phyloP scores from a whole-genome alignment of 2,329 filamentous ascomycete species.

The Epichloe amarillans region DNA sequence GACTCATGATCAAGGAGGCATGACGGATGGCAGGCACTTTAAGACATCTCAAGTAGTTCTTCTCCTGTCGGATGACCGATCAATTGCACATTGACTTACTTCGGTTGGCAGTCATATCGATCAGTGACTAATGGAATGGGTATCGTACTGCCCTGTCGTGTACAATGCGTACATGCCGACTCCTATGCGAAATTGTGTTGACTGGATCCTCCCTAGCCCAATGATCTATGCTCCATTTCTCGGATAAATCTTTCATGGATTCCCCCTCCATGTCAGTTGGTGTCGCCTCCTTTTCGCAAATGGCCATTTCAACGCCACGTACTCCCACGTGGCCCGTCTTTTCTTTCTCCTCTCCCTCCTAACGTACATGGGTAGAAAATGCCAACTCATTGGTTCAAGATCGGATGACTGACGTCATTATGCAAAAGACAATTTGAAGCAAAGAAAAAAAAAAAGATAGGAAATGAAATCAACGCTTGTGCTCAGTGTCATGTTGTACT shows the following conservation, averaged over 20 bases:
- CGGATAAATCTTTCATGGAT: background rate
- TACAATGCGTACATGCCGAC: background rate
- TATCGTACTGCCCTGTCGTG: background rate
- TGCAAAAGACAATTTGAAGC: constrained; percentile 4
- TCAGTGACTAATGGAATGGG: background rate
- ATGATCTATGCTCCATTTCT: background rate
- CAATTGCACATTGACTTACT: background rate
- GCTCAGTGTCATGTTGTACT: constrained; percentile 1
- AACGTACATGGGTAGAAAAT: background rate
- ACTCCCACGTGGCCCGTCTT: background rate
- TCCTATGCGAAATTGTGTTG: background rate
- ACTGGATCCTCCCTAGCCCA: background rate
- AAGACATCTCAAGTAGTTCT: too few relatives aligned
- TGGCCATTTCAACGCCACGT: background rate
- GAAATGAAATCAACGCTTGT: constrained; percentile 7
- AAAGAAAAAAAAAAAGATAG: constrained; percentile 6
- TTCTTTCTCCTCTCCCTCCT: background rate
- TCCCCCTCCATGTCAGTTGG: constrained; percentile 1
- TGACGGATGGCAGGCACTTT: too few relatives aligned
- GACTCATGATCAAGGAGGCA: too few relatives aligned
- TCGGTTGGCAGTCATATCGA: background rate
- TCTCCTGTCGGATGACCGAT: too few relatives aligned
- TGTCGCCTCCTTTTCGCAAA: background rate
- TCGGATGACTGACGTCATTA: background rate
- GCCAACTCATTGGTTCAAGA: background rate